Percentiles rank a stretch among this genome's conserved stretches.
These are phyloP conservation scores for Colletotrichum brevisporum DNA, from an alignment of 2,329 filamentous ascomycete genomes.

Conservation along the genomic window DNA sequence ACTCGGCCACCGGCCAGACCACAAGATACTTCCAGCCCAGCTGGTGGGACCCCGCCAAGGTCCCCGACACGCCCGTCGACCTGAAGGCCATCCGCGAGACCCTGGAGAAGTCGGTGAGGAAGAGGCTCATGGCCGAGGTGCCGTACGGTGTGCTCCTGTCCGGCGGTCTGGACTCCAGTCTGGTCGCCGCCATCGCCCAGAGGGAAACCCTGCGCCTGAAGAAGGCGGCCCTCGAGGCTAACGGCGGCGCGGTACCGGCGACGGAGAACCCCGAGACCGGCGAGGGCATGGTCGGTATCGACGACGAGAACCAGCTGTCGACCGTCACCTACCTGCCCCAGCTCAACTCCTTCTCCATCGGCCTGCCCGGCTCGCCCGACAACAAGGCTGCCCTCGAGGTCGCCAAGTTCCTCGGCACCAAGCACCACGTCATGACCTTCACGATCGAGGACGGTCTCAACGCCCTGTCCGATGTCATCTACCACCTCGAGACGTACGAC, in stretches of 20 bases:
- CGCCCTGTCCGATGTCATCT: constrained; percentile 97
- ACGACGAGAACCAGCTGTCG: constrained; percentile 89
- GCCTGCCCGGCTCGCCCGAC: constrained; percentile 92
- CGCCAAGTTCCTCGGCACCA: constrained; percentile 95
- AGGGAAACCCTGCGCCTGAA: constrained; percentile 87
- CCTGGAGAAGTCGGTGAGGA: constrained; percentile 92
- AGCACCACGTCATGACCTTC: constrained; percentile 98
- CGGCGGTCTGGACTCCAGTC: constrained; percentile 93
- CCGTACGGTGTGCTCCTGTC: constrained; percentile 97
- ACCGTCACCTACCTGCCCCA: constrained; percentile 93
- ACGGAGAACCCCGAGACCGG: constrained; percentile 70
- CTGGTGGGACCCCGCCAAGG: constrained; percentile 88
- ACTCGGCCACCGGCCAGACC: constrained; percentile 88
- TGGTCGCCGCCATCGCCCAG: constrained; percentile 96
- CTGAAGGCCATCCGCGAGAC: constrained; percentile 85
- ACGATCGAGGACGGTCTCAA: constrained; percentile 98
- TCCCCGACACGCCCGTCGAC: constrained; percentile 86
- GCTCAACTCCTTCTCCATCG: constrained; percentile 99
- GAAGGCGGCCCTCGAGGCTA: constrained; percentile 69
- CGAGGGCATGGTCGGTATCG: constrained; percentile 90
- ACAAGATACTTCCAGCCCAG: constrained; percentile 92
- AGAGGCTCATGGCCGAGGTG: constrained; percentile 98
- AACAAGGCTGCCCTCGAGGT: constrained; percentile 93
- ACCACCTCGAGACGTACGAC: constrained; percentile 97
- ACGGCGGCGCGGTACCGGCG: constrained; percentile 60